Percentiles rank a stretch among this genome's conserved stretches.
Evolutionary conservation across 768 basidiomycete species (phyloP).

Genomic region (Rhodosporidiobolus odoratus): DNA sequence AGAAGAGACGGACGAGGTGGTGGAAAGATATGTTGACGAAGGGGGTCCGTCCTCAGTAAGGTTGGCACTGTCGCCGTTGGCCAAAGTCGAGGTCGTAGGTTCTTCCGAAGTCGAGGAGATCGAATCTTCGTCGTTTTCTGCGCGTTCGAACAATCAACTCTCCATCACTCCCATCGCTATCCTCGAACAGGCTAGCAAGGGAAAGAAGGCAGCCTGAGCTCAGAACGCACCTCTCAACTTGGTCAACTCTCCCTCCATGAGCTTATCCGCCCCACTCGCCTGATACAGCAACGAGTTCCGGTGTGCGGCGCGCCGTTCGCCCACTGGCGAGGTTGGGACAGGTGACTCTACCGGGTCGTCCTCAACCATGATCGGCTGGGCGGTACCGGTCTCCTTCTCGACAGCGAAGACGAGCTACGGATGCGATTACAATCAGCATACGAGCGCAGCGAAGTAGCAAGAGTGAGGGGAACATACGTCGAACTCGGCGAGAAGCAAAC

Average conservation of each 20-base stretch:
- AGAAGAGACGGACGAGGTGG: too few species aligned
- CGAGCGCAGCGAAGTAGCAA: background rate
- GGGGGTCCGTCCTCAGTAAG: background rate
- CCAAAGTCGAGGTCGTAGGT: background rate
- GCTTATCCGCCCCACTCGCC: slow-evolving; percentile 36
- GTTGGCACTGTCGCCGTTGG: background rate
- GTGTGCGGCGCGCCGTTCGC: background rate
- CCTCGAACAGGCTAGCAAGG: background rate
- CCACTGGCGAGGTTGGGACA: background rate
- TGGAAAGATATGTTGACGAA: background rate
- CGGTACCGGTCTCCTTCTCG: slow-evolving; percentile 30
- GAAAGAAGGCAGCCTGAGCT: background rate
- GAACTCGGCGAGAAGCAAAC: slow-evolving; percentile 36
- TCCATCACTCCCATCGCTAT: background rate
- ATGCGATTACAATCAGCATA: accelerated
- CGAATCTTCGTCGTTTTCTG: slow-evolving; percentile 11
- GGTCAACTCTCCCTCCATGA: slow-evolving; percentile 33
- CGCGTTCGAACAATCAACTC: too few species aligned
- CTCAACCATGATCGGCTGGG: slow-evolving; percentile 27
- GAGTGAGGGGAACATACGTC: slow-evolving; percentile 18
- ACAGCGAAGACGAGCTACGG: slow-evolving; percentile 37
- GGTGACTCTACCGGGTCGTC: background rate
- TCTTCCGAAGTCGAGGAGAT: background rate
- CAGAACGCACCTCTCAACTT: slow-evolving; percentile 14
- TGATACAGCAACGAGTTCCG: slow-evolving; percentile 39